Base-by-base conservation (phyloP, 2,329 filamentous ascomycete species). In the Tolypocladium tundrense region DNA sequence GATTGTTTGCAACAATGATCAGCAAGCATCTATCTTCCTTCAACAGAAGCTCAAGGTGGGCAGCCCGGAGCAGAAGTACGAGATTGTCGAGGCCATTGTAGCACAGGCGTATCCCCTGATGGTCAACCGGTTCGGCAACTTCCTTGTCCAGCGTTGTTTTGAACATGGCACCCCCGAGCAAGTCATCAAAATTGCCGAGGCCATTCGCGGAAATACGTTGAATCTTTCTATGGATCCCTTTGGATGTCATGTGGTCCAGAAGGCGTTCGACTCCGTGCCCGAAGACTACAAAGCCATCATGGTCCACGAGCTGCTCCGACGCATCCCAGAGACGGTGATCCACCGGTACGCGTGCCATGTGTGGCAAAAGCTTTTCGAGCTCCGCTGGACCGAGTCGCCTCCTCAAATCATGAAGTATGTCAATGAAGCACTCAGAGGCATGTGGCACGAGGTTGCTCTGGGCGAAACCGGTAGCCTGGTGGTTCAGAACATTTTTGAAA, bases 401-500 rank as follows among this genome's bases (percentile, higher is more conserved):
- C 94, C 94, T 31, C 92, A 97, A 73, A 96, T 99, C 74, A 99
- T 99, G 94, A 90, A 89, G 68, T 96, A 90, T 67, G 95, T 99
- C 74, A 99, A 99, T 68, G 91, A 97, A 66, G 89, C 94, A 60
- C 82, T 99, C 57, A 84, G 85, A 59, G 93, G 93, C 60, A 97
- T 97, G 91, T 99, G 94, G 94, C 92, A 97, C 69, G 93, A 99
- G 69, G 94, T 99, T 62, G 95, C 95, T 27, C 79, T 97, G 56
- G 94, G 94, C 41, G 94, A 99, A 78, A 99, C 95, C 13, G 94
- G 94, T 60, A 99, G 94, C 72, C 80, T 99, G 66, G 94, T 99
- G 52, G 95, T 99, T 54, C 94, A 99, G 74, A 99, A 99, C 72
- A 99, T 99, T 69, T 99, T 99, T 72, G 94, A 99, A 77, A 99